Conservation (phyloP, 1,284 basidiomycete genomes). For the Cronartium ribicola region DNA sequence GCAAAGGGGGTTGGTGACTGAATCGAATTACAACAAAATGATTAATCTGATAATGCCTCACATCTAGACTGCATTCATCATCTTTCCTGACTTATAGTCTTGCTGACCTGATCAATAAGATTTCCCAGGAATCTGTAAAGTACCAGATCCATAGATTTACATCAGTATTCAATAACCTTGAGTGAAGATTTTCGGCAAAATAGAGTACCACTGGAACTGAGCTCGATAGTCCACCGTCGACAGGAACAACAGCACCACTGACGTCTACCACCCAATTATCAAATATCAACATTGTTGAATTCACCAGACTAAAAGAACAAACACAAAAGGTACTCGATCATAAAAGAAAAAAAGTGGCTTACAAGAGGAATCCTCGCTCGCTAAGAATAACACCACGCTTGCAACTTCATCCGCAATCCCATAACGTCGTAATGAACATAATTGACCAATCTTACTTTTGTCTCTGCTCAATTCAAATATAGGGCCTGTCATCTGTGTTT, state of each 20-base stretch:
- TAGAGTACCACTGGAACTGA: constrained; percentile 47
- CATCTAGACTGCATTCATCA: no score
- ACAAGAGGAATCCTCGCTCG: constrained; percentile 49
- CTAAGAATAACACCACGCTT: constrained; percentile 49
- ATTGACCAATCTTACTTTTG: constrained; percentile 49
- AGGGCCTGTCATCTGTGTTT: constrained; percentile 49
- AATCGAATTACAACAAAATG: no score
- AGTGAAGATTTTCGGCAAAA: background rate
- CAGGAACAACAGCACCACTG: constrained; percentile 49
- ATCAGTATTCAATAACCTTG: background rate
- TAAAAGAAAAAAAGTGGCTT: background rate
- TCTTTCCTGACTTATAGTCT: background rate
- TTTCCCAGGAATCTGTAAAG: constrained; percentile 4
- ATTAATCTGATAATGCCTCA: no score
- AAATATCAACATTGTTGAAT: background rate
- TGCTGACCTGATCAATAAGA: background rate
- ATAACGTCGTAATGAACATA: constrained; percentile 49
- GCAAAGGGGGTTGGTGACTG: no score
- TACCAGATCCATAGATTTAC: background rate
- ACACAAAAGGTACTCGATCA: background rate
- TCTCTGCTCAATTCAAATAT: constrained; percentile 48
- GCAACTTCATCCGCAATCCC: constrained; percentile 48
- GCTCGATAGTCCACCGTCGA: constrained; percentile 50
- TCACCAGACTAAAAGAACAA: background rate
- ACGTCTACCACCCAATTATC: constrained; percentile 43